Percentiles rank a stretch among this genome's conserved stretches.
phyloP scores from a whole-genome alignment of 345 rosid species.

The Citropsis articulata region DNA sequence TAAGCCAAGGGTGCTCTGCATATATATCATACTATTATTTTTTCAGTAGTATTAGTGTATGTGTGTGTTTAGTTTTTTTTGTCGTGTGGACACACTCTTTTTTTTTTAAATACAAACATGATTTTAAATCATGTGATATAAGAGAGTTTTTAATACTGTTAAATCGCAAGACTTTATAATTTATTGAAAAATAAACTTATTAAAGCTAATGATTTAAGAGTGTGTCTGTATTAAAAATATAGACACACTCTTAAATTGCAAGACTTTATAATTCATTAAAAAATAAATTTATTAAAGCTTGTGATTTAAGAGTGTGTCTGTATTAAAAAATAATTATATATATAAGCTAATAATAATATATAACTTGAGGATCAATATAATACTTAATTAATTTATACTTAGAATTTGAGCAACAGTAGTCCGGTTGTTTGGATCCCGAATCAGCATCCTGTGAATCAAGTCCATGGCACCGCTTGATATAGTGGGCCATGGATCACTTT shows the following conservation, averaged over 20 bases:
- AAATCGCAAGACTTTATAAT: too few species aligned
- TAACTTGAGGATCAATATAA: not conserved
- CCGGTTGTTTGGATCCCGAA: slow-evolving; percentile 58
- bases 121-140: too few species aligned
- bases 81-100: too few species aligned
- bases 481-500: slow-evolving; percentile 71
- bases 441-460: slow-evolving; percentile 67
- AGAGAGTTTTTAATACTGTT: too few species aligned
- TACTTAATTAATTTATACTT: slow-evolving; percentile 33
- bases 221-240: too few species aligned
- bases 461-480: slow-evolving; percentile 80
- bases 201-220: too few species aligned
- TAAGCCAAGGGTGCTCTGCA: slow-evolving; percentile 70
- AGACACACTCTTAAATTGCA: too few species aligned
- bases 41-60: not conserved
- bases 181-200: too few species aligned
- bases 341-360: not conserved
- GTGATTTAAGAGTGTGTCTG: too few species aligned
- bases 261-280: accelerated
- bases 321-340: too few species aligned
- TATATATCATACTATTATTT: not conserved
- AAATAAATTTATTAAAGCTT: too few species aligned
- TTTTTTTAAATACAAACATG: not conserved
- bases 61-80: not conserved
- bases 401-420: slow-evolving; percentile 69